Evolutionary conservation across 257 asterid genomes (phyloP), one percentile per base, ranked within the genome.

Genomic region (Nemophila menziesii): DNA sequence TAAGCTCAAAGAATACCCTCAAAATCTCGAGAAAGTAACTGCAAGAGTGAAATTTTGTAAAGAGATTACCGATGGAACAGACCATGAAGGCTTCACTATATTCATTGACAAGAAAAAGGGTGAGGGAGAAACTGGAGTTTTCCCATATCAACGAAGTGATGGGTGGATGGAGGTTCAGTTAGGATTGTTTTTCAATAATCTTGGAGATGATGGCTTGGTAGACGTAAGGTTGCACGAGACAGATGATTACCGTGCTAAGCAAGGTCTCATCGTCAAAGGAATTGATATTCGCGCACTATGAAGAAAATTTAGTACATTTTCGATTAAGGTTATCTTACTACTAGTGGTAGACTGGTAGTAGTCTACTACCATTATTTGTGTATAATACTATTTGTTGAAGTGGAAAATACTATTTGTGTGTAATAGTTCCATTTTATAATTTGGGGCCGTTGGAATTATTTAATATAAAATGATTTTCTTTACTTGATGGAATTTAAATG

Each of bases 131-230:
- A 13, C n/a, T 13, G 55, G 37, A 4, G 15, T 3, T 1, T 39
- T 49, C 22, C 37, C 55, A 19, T 20, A 20, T 0, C 37, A 3
- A 10, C 39, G 23, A 13, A 16, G 7, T 4, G 37, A 49, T 38
- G 45, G 46, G 8, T 49, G 55, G 46, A 16, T 9, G 37, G 55
- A 49, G 22, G 15, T 49, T 9, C 9, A 49, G 16, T 22, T 49
- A 2, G 55, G 45, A 37, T 34, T 20, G 3, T 49, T 49, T 11
- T 14, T 0, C 37, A 22, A 37, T 15, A 7, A 5, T 7, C 36
- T 29, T 7, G 36, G 36, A 7, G 12, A 29, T 2, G 36, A 29
- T 7, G 36, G 36, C 36, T 2, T 2, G 2, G 2, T 29, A 1
- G 36, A 29, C 36, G 12, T 29, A 13, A 29, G 36, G 9, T 10